phyloP scores from a whole-genome alignment of 2,329 filamentous ascomycete genomes.

The Paraphaeosphaeria minitans region DNA sequence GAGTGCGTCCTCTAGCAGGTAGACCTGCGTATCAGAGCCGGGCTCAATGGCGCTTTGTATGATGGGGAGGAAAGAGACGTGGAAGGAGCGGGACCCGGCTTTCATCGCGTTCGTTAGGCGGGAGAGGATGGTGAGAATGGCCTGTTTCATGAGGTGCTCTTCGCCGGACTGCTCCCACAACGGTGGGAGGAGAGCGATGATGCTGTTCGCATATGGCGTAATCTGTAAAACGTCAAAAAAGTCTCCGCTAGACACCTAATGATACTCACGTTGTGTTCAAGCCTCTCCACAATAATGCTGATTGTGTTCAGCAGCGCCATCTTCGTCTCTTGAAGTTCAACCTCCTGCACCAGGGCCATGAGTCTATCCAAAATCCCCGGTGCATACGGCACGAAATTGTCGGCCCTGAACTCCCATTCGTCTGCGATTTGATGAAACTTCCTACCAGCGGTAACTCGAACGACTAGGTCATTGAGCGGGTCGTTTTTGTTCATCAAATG shows the following conservation, averaged over 20 bases:
- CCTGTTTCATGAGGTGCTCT: constrained; percentile 91
- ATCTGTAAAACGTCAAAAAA: constrained; percentile 50
- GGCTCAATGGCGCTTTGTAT: constrained; percentile 80
- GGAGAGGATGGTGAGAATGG: constrained; percentile 83
- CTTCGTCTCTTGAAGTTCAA: constrained; percentile 85
- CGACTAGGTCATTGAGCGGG: constrained; percentile 83
- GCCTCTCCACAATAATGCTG: constrained; percentile 75
- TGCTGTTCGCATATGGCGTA: constrained; percentile 72
- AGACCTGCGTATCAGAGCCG: constrained; percentile 65
- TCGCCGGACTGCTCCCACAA: constrained; percentile 87
- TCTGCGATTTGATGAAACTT: constrained; percentile 82
- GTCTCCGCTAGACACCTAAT: too few relatives aligned
- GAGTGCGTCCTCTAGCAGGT: constrained; percentile 88
- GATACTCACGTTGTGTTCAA: constrained; percentile 70
- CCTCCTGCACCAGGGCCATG: constrained; percentile 77
- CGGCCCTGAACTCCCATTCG: constrained; percentile 79
- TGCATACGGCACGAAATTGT: constrained; percentile 77
- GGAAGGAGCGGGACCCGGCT: constrained; percentile 75
- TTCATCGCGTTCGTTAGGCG: constrained; percentile 88
- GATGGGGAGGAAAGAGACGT: constrained; percentile 79
- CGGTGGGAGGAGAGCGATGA: constrained; percentile 78
- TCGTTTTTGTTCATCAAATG: constrained; percentile 82
- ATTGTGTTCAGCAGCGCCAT: constrained; percentile 88
- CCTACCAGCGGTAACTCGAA: constrained; percentile 86
- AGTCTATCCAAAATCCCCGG: constrained; percentile 73